A percentile compares a stretch with the other conserved stretches of the same genome.
These are phyloP conservation scores for Ormosia semicastrata DNA, from an alignment of 306 rosid genomes.

Conservation along the genomic window DNA sequence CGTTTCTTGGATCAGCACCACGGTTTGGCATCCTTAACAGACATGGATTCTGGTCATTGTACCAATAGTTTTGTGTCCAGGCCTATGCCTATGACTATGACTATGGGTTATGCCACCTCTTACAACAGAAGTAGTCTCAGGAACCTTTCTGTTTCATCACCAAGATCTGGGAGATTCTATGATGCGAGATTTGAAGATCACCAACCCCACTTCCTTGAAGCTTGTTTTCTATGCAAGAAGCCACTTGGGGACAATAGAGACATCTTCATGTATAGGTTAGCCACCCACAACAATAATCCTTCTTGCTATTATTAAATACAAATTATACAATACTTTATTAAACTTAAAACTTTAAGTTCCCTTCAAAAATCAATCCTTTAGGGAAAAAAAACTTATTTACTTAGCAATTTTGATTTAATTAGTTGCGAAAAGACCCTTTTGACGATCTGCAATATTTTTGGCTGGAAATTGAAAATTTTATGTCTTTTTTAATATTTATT, in stretches of 20 bases:
- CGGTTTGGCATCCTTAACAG: conserved; percentile 64
- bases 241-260: conserved; percentile 63
- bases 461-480: not conserved
- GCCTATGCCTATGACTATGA: conserved; percentile 56
- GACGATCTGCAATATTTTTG: not conserved
- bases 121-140: conserved; percentile 32
- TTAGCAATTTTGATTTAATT: not conserved
- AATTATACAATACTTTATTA: not conserved
- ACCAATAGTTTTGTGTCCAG: conserved; percentile 47
- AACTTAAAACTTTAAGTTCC: not conserved
- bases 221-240: conserved; percentile 73
- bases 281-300: conserved; percentile 20
- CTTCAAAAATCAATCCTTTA: not conserved
- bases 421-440: not conserved
- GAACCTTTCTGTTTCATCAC: conserved; percentile 37
- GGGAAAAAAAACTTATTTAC: not conserved
- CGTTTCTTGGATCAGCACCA: conserved; percentile 60
- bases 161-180: conserved; percentile 72
- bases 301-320: not conserved
- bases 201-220: conserved; percentile 73
- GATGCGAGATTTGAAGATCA: conserved; percentile 74
- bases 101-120: conserved; percentile 46
- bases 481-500: too few species aligned
- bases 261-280: conserved; percentile 97
- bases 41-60: conserved; percentile 61